Evolutionary conservation across 108 stramenopile genomes (phyloP), one percentile per base, ranked within the genome.

Genomic region (Schizochytrium sp.): DNA sequence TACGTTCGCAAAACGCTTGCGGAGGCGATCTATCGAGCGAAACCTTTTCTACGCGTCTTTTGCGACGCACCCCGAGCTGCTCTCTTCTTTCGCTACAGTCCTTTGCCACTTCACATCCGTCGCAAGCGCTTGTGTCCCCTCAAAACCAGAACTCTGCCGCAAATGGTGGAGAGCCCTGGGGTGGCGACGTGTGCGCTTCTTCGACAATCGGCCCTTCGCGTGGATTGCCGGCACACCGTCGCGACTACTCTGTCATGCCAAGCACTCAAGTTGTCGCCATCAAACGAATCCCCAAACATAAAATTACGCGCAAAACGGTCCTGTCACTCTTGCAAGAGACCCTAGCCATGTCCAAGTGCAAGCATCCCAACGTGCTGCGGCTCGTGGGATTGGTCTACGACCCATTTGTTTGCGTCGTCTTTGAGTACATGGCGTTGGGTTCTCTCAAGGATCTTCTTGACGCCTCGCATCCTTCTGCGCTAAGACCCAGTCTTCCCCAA

Each of bases 291-390:
- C 76, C 76, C 19, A 83, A 83, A 4, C 76, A 83, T 45, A 83
- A 83, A 83, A 53, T 83, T 23, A 83, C 45, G n/a, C 76, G 76
- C 76, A 83, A 83, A 23, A 53, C 51, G 10, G 76, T 83, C 19
- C 51, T 83, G 10, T 83, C 76, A 0, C 51, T 83, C 23, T 23
- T 83, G 12, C 76, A 83, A 34, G 76, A 83, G 76, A 83, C 76
- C 10, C 51, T 53, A 6, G 76, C 51, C 51, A 83, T 83, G 76
- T 47, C 76, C 51, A 53, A 53, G 51, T 83, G 76, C 76, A 21
- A 28, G n/a, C 76, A 83, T 34, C 76, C 76, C 12, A 83, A 83
- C n/a, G 76, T 83, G n/a, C 51, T 83, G 76, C 76, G 76, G 8
- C 76, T 83, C 45, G 51, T 83, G 18, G 76, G 76, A 14, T 12